Percentiles rank a stretch among this genome's conserved stretches.
Conservation (phyloP, 768 basidiomycete genomes). For the Pulveroboletus sp. region DNA sequence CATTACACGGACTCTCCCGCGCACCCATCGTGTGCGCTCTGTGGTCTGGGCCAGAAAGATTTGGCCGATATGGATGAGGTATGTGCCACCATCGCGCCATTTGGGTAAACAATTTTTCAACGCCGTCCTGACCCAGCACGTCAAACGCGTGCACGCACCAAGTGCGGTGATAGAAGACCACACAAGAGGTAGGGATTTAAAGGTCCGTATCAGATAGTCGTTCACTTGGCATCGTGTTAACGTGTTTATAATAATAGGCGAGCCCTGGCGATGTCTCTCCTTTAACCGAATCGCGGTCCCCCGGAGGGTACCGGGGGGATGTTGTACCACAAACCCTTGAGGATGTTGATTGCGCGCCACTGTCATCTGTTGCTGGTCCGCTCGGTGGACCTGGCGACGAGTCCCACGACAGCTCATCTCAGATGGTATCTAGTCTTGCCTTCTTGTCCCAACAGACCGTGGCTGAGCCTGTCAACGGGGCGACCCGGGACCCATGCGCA, state of each 20-base stretch:
- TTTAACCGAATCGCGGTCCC: neutral
- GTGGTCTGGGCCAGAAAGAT: slow-evolving; percentile 16
- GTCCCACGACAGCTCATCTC: neutral
- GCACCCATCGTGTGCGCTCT: slow-evolving; percentile 21
- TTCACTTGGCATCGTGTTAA: slow-evolving; percentile 3
- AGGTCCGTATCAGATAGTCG: neutral
- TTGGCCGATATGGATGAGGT: slow-evolving; percentile 20
- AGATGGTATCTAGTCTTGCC: neutral
- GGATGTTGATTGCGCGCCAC: neutral
- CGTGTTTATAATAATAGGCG: slow-evolving; percentile 1
- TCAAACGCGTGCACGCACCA: slow-evolving; percentile 13
- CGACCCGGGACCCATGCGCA: neutral
- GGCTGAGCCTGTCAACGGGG: neutral
- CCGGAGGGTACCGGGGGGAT: neutral
- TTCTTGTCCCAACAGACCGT: neutral
- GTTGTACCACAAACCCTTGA: neutral
- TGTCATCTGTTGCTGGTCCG: neutral
- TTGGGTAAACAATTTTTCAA: slow-evolving; percentile 7
- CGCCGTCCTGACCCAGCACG: slow-evolving; percentile 13
- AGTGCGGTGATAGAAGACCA: slow-evolving; percentile 2
- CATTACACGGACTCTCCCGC: slow-evolving; percentile 23
- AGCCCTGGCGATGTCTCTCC: neutral
- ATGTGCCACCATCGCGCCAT: neutral
- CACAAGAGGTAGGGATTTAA: neutral
- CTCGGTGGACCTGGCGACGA: neutral